Evolutionary conservation across 2,329 filamentous ascomycete species (phyloP).

Genomic region (Massarina eburnea): DNA sequence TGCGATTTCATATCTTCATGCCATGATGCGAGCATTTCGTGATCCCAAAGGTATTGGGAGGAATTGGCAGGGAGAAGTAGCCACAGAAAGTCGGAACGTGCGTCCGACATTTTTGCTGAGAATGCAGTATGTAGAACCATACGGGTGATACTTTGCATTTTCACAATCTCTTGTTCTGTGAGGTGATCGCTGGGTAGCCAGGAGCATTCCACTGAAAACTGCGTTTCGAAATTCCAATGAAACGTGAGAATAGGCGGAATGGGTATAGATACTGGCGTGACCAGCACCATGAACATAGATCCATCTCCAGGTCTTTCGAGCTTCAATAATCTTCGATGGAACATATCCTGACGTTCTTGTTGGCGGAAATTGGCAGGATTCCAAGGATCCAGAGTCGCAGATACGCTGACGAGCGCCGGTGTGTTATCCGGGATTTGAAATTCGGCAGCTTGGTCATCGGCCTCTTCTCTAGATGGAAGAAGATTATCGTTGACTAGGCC

Average conservation of each 20-base stretch:
- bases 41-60: conserved; percentile 5
- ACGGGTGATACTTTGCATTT: conserved; percentile 25
- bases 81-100: conserved; percentile 31
- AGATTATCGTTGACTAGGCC: conserved; percentile 78
- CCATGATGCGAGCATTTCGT: conserved; percentile 19
- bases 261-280: conserved; percentile 24
- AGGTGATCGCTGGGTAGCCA: conserved; percentile 11
- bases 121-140: conserved; percentile 29
- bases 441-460: conserved; percentile 19
- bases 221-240: conserved; percentile 34
- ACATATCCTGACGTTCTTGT: conserved; percentile 14
- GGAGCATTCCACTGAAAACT: conserved; percentile 21
- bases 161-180: conserved; percentile 15
- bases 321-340: conserved; percentile 22
- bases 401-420: conserved; percentile 28
- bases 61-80: conserved; percentile 28
- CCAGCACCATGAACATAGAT: conserved; percentile 23
- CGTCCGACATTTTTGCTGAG: conserved; percentile 19
- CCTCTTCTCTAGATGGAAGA: conserved; percentile 58
- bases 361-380: conserved; percentile 14
- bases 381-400: conserved; percentile 36
- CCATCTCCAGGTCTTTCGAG: conserved; percentile 13
- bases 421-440: conserved; percentile 26
- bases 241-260: conserved; percentile 23
- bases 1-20: conserved; percentile 12